Evolutionary conservation across 2,329 filamentous ascomycete species (phyloP), one percentile per base, ranked within the genome.

Genomic region (Diaporthe capsici): DNA sequence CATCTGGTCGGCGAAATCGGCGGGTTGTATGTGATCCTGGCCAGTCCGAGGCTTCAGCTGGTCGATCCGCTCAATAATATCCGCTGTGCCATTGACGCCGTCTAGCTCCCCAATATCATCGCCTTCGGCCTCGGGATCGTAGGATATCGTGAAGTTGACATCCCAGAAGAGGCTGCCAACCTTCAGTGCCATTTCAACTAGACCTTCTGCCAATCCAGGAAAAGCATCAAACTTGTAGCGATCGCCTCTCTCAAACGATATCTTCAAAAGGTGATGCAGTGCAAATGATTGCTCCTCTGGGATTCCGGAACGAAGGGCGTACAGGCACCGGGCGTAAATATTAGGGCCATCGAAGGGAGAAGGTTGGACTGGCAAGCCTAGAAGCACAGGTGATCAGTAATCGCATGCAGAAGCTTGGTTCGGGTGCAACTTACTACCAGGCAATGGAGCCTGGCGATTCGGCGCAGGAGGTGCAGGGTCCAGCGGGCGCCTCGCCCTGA

Each of bases 141-240:
- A 98, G 22, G 91, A 92, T 20, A 98, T 88, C 55, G 92, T 90
- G 95, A 95, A 98, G 75, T 93, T 89, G 31, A 98, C 90, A 71
- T 97, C 89, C 81, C 95, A 97, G 84, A 96, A 97, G 17, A 98
- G 85, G 63, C 88, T 90, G 74, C 94, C 94, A 55, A 98, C 90
- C 77, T 96, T 92, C 68, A 98, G 87, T 2, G 94, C 92, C 81
- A 97, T 97, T 77, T 95, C 94, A 73, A 98, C 92, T 13, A 99
- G 89, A 4, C 94, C 94, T 83, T 98, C 97, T 0, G 95, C 95
- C 39, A 99, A 89, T 13, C 95, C 93, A 1, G 94, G 93, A 79
- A 98, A 98, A 7, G 95, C 94, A 80, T 98, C 95, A 79, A 98
- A 98, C 76, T 95, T 94, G 85, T 98, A 98, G 84, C 98, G 98